Evolutionary conservation across 139 green algal species (phyloP), one percentile per base, ranked within the genome.

Genomic region (Ulvella scutata): DNA sequence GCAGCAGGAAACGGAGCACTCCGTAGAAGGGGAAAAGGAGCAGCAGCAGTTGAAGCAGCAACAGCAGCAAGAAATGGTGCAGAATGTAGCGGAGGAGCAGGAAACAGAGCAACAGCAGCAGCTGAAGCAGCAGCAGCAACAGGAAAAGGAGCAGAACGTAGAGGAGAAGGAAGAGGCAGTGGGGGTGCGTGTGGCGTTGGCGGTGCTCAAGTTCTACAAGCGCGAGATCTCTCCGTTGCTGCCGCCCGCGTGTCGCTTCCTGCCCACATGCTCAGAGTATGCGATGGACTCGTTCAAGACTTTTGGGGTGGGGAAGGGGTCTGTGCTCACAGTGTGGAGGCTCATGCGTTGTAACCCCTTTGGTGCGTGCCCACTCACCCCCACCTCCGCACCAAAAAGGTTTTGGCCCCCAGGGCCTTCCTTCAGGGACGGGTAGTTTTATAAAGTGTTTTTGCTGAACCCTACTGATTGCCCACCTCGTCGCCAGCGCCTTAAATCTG

Each of bases 231-330:
- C 88, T 1, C 90, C 90, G 6, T 36, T 93, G 17, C 85, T 96
- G 74, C 83, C 81, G 1, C 81, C 81, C 2, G 85, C 85, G 3
- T 96, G 91, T 72, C 86, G 91, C 60, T 96, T 87, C 80, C 72
- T 90, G 37, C 91, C 91, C 2, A 91, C 88, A 3, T 96, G 91
- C 81, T 88, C 81, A 4, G 61, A 84, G 34, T 92, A 92, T 80
- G 75, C 80, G 21, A 89, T 90, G 34, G 75, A 88, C 0, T 80
- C 78, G 0, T 95, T 87, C 83, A 82, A 85, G 37, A 78, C 80
- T 26, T 90, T 80, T 82, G 88, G 89, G 82, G 77, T 87, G 2
- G 72, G 37, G 4, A 85, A 86, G 33, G 90, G 90, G 3, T 83
- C 73, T 4, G 79, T 93, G 23, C 79, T 96, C 43, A 96, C 88